Percentiles rank a stretch among this genome's conserved stretches.
Evolutionary conservation across 2,329 filamentous ascomycete species (phyloP).

Genomic region (Eutypa lata): DNA sequence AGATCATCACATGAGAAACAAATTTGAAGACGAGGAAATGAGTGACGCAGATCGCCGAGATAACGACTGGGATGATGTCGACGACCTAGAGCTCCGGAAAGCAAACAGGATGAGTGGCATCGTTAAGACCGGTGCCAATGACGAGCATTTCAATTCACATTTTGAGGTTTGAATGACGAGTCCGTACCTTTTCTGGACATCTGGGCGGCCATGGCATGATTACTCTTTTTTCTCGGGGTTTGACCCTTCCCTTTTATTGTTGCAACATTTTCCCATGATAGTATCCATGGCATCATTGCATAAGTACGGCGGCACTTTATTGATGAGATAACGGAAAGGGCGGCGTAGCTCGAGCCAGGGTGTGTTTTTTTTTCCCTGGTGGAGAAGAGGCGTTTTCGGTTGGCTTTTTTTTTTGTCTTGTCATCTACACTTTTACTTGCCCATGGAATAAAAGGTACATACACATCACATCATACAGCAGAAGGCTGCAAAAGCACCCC

Average conservation of each 20-base stretch:
- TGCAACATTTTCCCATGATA: background rate
- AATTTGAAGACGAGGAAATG: constrained; percentile 58
- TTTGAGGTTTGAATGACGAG: constrained; percentile 56
- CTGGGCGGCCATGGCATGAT: background rate
- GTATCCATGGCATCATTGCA: constrained; percentile 2
- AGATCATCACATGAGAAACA: constrained; percentile 72
- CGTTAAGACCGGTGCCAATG: constrained; percentile 53
- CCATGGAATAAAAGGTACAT: too few relatives aligned
- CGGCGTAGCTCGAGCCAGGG: background rate
- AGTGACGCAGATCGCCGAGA: constrained; percentile 48
- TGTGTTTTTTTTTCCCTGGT: background rate
- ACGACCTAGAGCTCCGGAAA: constrained; percentile 50
- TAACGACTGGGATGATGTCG: constrained; percentile 58
- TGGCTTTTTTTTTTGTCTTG: background rate
- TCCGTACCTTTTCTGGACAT: constrained; percentile 8
- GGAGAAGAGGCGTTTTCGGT: background rate
- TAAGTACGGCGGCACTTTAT: background rate
- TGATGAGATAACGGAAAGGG: background rate
- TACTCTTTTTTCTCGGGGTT: background rate
- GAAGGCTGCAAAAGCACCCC: too few relatives aligned
- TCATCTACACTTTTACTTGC: too few relatives aligned
- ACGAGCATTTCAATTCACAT: constrained; percentile 60
- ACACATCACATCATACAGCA: too few relatives aligned
- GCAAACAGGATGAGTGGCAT: constrained; percentile 64
- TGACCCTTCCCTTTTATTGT: background rate